Conservation (phyloP, 371 early-diverging fungal genomes). For the Nematocida major region DNA sequence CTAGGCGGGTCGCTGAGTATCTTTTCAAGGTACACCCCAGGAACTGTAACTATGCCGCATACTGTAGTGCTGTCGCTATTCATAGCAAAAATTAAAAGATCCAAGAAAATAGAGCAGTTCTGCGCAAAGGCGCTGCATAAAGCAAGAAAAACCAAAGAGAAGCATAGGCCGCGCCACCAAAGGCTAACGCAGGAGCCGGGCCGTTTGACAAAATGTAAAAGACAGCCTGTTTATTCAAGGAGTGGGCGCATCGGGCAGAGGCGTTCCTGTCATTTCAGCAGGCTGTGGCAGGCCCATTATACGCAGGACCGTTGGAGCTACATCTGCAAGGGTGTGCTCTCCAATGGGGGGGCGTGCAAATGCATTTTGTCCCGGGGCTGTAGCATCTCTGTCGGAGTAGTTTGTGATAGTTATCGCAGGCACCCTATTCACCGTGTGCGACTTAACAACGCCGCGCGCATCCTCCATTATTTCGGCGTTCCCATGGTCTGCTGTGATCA, state of each 20-base stretch:
- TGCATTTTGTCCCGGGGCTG: conserved; percentile 54
- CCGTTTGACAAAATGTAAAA: too few species aligned
- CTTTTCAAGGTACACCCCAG: conserved; percentile 27
- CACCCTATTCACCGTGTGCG: conserved; percentile 69
- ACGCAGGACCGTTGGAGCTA: conserved; percentile 88
- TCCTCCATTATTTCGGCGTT: conserved; percentile 96
- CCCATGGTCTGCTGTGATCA: conserved; percentile 97
- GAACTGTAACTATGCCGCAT: not conserved
- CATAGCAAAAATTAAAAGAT: not conserved
- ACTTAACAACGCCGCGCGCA: conserved; percentile 81
- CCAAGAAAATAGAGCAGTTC: not conserved
- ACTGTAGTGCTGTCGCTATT: not conserved
- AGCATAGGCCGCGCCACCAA: too few species aligned
- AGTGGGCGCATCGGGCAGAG: too few species aligned
- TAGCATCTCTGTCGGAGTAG: not conserved
- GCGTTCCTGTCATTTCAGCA: conserved; percentile 84
- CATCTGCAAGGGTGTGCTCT: conserved; percentile 75
- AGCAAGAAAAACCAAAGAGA: too few species aligned
- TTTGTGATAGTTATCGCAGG: conserved; percentile 75
- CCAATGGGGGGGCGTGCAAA: conserved; percentile 64
- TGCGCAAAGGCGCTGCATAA: too few species aligned
- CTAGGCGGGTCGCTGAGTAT: conserved; percentile 38
- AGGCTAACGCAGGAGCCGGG: too few species aligned
- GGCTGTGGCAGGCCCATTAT: conserved; percentile 84
- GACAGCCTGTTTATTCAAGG: too few species aligned